phyloP scores from a whole-genome alignment of 768 basidiomycete genomes.

The Kondoa subrosea region DNA sequence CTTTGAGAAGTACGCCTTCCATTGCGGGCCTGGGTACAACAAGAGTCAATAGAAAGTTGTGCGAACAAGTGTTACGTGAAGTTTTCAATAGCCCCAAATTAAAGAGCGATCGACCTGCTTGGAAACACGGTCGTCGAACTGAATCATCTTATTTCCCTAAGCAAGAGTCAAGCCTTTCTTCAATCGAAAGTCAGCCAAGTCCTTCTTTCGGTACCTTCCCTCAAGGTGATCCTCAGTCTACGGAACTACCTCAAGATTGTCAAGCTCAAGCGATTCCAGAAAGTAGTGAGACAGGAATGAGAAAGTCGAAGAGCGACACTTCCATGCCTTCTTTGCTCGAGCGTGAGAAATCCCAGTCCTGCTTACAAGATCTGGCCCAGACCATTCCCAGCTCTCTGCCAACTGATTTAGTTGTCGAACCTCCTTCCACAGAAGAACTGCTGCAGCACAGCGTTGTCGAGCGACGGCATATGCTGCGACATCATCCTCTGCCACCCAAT shows the following conservation, averaged over 20 bases:
- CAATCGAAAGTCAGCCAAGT: not conserved
- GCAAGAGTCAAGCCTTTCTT: not conserved
- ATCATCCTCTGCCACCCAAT: no score
- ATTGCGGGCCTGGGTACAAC: constrained; percentile 47
- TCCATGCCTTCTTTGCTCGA: constrained; percentile 1
- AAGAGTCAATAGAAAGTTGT: constrained; percentile 77
- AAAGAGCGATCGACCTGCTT: constrained; percentile 38
- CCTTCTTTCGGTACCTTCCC: not conserved
- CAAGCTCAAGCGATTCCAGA: constrained; percentile 7
- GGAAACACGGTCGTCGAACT: constrained; percentile 21
- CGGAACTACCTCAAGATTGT: not conserved
- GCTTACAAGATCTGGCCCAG: not conserved
- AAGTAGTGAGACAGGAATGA: not conserved
- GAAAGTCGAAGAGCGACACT: not conserved
- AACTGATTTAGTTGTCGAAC: not conserved
- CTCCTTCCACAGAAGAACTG: not conserved
- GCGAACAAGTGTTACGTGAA: constrained; percentile 86
- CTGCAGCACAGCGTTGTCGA: constrained; percentile 1
- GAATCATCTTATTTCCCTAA: not conserved
- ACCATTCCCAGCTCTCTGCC: not conserved
- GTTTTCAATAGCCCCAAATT: constrained; percentile 43
- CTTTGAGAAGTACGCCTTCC: constrained; percentile 7
- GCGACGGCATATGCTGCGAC: not conserved
- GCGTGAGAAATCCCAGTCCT: not conserved
- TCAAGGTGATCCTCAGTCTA: not conserved